A percentile compares a stretch with the other conserved stretches of the same genome.
Evolutionary conservation across 306 rosid genomes (phyloP).

Genomic region (Carpinus fangiana): DNA sequence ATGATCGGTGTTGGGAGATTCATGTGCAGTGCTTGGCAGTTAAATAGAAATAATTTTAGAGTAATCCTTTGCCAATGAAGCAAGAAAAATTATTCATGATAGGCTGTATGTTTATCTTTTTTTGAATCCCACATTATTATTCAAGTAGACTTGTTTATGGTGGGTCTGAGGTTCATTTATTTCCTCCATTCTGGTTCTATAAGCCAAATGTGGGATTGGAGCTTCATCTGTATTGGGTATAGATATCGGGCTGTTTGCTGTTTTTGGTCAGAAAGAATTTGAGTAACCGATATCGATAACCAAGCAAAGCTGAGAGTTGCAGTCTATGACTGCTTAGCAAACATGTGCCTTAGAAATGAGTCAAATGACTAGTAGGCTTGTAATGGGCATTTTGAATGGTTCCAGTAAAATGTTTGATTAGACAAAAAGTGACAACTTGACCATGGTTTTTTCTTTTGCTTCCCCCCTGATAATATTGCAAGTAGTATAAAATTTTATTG

Average conservation of each 20-base stretch:
- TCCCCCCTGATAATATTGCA: not conserved
- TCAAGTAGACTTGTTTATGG: constrained; percentile 3
- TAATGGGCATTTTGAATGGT: not conserved
- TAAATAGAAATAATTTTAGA: constrained; percentile 3
- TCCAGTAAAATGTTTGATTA: not conserved
- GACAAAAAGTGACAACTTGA: not conserved
- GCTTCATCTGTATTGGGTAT: constrained; percentile 10
- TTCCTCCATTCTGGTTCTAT: constrained; percentile 4
- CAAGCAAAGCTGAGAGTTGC: constrained; percentile 7
- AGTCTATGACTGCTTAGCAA: constrained; percentile 7
- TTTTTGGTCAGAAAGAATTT: constrained; percentile 6
- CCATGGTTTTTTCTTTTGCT: not conserved
- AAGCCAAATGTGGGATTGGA: not conserved
- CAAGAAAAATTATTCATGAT: not conserved
- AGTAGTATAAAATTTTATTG: not conserved
- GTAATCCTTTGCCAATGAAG: not conserved
- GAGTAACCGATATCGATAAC: constrained; percentile 1
- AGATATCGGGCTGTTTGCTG: not conserved
- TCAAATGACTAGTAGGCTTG: constrained; percentile 11
- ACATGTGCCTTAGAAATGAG: constrained; percentile 1
- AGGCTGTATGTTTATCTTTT: not conserved
- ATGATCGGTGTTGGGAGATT: not conserved
- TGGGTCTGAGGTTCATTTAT: constrained; percentile 6
- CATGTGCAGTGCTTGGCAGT: constrained; percentile 17
- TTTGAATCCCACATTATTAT: constrained; percentile 7